Conservation (phyloP, 129 eudicot genomes). For the Centaurea solstitialis region DNA sequence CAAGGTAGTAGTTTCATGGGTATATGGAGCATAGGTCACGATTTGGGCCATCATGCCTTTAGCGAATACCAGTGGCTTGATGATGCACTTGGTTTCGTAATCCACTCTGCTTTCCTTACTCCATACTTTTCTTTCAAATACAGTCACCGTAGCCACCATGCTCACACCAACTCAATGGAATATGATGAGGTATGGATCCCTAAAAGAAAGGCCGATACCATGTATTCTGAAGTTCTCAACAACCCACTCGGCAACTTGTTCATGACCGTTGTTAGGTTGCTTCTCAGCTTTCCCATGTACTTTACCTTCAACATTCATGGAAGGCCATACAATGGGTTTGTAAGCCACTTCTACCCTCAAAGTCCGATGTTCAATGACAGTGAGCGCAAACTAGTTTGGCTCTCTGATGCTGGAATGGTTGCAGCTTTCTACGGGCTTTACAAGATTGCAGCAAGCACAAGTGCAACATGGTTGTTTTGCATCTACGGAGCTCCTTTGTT, state of each 20-base stretch:
- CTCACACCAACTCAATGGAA: constrained; percentile 61
- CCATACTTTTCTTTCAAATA: constrained; percentile 64
- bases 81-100: constrained; percentile 36
- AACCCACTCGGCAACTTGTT: constrained; percentile 44
- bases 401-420: constrained; percentile 47
- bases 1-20: constrained; percentile 37
- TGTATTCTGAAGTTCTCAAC: constrained; percentile 46
- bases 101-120: constrained; percentile 48
- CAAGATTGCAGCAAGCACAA: constrained; percentile 27
- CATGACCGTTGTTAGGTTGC: constrained; percentile 36
- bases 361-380: constrained; percentile 53
- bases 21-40: constrained; percentile 32
- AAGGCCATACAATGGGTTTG: constrained; percentile 45
- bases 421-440: constrained; percentile 28
- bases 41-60: constrained; percentile 26
- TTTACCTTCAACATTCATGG: constrained; percentile 51
- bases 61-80: constrained; percentile 27
- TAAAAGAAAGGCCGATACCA: constrained; percentile 39
- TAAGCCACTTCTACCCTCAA: constrained; percentile 51
- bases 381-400: constrained; percentile 45
- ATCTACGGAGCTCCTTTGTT: constrained; percentile 48
- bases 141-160: constrained; percentile 62
- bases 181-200: constrained; percentile 61
- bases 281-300: constrained; percentile 55
- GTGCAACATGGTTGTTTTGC: constrained; percentile 43